These are phyloP conservation scores for Colletotrichum echinochloae DNA, from an alignment of 2,329 filamentous ascomycete species.

Conservation along the genomic window DNA sequence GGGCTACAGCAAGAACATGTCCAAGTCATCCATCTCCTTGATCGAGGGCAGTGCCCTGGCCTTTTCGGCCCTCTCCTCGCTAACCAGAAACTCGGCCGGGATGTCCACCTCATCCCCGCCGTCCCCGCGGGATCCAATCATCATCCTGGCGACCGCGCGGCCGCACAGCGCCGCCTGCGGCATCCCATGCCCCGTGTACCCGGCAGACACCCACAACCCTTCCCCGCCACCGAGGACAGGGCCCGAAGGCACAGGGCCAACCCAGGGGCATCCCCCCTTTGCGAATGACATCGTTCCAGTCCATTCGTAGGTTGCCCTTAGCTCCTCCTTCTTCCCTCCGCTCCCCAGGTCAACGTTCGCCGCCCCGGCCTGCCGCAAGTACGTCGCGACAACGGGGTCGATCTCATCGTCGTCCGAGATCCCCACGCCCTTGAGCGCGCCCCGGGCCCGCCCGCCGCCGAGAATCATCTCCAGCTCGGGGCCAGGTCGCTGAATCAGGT, in stretches of 20 bases:
- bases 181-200: slow-evolving; percentile 83
- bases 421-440: slow-evolving; percentile 64
- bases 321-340: slow-evolving; percentile 53
- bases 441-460: slow-evolving; percentile 75
- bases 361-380: slow-evolving; percentile 62
- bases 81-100: slow-evolving; percentile 57
- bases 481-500: slow-evolving; percentile 77
- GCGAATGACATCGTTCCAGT: slow-evolving; percentile 85
- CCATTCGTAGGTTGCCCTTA: slow-evolving; percentile 74
- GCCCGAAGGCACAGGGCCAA: slow-evolving; percentile 71
- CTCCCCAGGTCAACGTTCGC: slow-evolving; percentile 56
- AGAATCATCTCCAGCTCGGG: slow-evolving; percentile 72
- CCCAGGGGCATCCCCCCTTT: slow-evolving; percentile 78
- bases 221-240: slow-evolving; percentile 57
- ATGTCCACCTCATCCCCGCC: slow-evolving; percentile 54
- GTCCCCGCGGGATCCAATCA: slow-evolving; percentile 55
- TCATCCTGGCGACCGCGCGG: slow-evolving; percentile 71
- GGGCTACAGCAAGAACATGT: slow-evolving; percentile 39
- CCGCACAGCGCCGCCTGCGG: slow-evolving; percentile 77
- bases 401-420: slow-evolving; percentile 70
- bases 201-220: slow-evolving; percentile 73
- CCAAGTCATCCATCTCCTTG: slow-evolving; percentile 37
- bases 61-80: slow-evolving; percentile 47
- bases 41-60: slow-evolving; percentile 39
- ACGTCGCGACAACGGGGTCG: slow-evolving; percentile 66